Evolutionary conservation across 2,329 filamentous ascomycete species (phyloP).

Genomic region (Plenodomus biglobosus): DNA sequence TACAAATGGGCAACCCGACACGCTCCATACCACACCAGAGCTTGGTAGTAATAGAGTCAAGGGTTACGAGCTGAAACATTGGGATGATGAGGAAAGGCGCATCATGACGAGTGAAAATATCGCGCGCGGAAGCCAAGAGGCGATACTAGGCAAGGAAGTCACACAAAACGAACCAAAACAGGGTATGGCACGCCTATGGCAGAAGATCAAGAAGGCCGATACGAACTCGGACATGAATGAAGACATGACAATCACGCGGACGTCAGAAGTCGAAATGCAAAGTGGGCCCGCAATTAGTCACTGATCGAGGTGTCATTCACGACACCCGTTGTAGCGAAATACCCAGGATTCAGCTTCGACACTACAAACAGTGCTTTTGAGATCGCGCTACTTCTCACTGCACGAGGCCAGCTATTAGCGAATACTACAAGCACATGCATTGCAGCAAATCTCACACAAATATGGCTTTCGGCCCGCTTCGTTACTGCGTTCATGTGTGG

Average conservation of each 20-base stretch:
- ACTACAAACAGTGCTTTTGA: background rate
- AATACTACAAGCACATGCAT: too few relatives aligned
- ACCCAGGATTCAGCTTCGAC: background rate
- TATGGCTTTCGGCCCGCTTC: too few relatives aligned
- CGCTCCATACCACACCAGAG: slow-evolving; percentile 14
- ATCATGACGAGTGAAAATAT: background rate
- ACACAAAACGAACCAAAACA: background rate
- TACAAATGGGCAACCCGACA: slow-evolving; percentile 17
- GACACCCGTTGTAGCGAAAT: background rate
- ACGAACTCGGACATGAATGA: background rate
- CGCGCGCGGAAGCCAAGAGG: slow-evolving; percentile 7
- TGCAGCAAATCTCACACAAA: too few relatives aligned
- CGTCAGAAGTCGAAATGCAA: slow-evolving; percentile 19
- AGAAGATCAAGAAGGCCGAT: slow-evolving; percentile 10
- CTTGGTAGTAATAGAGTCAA: slow-evolving; percentile 14
- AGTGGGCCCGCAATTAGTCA: slow-evolving; percentile 10
- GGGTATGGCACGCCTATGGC: slow-evolving; percentile 10
- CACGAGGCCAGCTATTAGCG: too few relatives aligned
- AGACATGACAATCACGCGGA: slow-evolving; percentile 26
- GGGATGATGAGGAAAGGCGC: slow-evolving; percentile 15
- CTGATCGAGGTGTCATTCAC: slow-evolving; percentile 1
- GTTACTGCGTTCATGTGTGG: too few relatives aligned
- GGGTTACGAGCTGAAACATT: slow-evolving; percentile 27
- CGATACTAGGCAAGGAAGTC: slow-evolving; percentile 4
- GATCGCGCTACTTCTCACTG: background rate